Base-by-base conservation (phyloP, 352 stramenopile genomes). In the Pythium dissimile region DNA sequence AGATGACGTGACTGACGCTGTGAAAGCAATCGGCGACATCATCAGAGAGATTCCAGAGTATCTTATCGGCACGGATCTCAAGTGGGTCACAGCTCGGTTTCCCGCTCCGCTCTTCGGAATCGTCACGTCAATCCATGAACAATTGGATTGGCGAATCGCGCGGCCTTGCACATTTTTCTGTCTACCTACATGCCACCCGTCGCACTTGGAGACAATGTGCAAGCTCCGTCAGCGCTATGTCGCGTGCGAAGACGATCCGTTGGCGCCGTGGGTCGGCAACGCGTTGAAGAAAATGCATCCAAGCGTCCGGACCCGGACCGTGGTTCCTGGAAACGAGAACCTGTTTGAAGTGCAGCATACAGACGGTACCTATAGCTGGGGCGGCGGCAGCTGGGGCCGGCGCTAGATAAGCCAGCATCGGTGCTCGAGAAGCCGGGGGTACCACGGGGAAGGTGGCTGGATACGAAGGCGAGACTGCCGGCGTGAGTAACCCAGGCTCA, bases 161-260 rank as follows among this genome's bases (percentile, higher is more conserved):
- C 13, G 8, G 13, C 8, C 31, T 37, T 37, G 31, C 31, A 8
- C 31, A 37, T 13, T 37, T 39, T 96, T 20, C 96, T 82, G 15
- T 97, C 88, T 35, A 92, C 98, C 57, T 98, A 97, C 54, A 97
- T 98, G 89, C 88, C 96, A 64, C 78, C 81, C 5, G 82, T 96
- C 44, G 57, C 86, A 23, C 69, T 96, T 2, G 75, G 71, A 28
- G 81, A 91, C 42, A 67, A 75, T 13, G 84, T 92, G 26, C 65
- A 75, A 10, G 86, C 92, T 41, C 89, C 91, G 81, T 53, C 78
- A 3, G 59, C 86, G 27, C 49, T 88, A 23, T 68, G 73, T 35
- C 86, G 77, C 59, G 82, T 71, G 23, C 81, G 85, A 3, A 37
- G 31, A 37, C 8, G 8, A 13, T 37, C 8, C 8, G 13, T 8